A percentile compares a stretch with the other conserved stretches of the same genome.
phyloP scores from a whole-genome alignment of 768 basidiomycete species.

The Boletus vinaceobasis region DNA sequence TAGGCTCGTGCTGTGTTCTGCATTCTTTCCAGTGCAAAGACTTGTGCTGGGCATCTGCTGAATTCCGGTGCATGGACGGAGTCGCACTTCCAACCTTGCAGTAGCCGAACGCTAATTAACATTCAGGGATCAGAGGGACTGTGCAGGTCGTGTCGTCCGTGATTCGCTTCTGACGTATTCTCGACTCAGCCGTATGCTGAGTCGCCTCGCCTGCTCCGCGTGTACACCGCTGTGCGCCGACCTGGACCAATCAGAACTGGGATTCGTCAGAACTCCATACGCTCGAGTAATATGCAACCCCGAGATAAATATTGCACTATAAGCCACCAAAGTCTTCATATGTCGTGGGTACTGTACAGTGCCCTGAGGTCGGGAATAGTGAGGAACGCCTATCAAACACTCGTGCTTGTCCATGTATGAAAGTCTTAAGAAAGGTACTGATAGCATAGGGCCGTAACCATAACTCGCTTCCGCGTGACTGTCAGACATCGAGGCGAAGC shows the following conservation, averaged over 20 bases:
- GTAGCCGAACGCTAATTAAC: neutral
- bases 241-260: neutral
- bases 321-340: constrained; percentile 8
- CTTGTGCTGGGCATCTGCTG: neutral
- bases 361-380: constrained; percentile 9
- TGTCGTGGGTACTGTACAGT: constrained; percentile 30
- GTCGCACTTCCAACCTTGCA: constrained; percentile 8
- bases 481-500: constrained; percentile 27
- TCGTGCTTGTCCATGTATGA: constrained; percentile 16
- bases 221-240: constrained; percentile 6
- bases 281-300: neutral
- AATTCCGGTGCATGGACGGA: neutral
- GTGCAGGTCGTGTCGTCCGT: neutral
- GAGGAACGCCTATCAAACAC: constrained; percentile 7
- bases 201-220: constrained; percentile 16
- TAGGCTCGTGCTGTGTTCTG: constrained; percentile 3
- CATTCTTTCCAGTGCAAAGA: constrained; percentile 8
- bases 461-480: constrained; percentile 1
- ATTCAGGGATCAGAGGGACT: constrained; percentile 5
- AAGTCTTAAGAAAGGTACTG: constrained; percentile 14
- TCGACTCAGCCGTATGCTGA: constrained; percentile 1
- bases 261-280: neutral
- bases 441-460: constrained; percentile 21
- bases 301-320: neutral
- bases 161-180: constrained; percentile 15